Conservation (phyloP, 805 yeast species). For the Metschnikowia anglica region DNA sequence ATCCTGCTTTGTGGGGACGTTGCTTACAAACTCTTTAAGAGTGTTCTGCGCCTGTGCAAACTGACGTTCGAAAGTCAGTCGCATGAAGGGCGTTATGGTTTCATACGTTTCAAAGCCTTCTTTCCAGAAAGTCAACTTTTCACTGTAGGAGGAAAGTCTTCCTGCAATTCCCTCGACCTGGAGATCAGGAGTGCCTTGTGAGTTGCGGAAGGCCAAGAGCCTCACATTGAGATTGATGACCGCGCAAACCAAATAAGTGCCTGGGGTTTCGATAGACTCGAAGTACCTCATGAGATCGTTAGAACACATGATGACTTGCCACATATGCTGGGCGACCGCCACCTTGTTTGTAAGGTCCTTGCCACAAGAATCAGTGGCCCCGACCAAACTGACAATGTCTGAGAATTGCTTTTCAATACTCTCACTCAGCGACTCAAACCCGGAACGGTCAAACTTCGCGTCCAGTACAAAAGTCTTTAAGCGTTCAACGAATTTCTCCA, state of each 20-base stretch:
- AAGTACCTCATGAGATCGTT: conserved; percentile 1
- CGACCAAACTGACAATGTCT: too few relatives aligned
- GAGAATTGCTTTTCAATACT: background rate
- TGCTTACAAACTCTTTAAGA: too few relatives aligned
- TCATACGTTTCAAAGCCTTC: too few relatives aligned
- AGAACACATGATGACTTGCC: background rate
- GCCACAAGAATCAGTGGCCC: too few relatives aligned
- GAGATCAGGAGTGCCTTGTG: background rate
- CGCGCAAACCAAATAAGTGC: conserved; percentile 5
- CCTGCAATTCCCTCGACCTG: too few relatives aligned
- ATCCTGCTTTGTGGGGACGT: too few relatives aligned
- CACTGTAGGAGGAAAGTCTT: too few relatives aligned
- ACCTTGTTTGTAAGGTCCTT: background rate
- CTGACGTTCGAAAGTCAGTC: too few relatives aligned
- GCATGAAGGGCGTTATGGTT: too few relatives aligned
- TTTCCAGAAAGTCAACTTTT: too few relatives aligned
- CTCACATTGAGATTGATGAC: conserved; percentile 2
- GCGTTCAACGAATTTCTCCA: background rate
- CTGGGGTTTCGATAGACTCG: background rate
- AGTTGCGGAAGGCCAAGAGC: background rate
- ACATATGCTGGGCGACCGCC: background rate
- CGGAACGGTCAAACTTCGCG: background rate
- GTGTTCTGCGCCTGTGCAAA: too few relatives aligned
- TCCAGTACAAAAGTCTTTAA: background rate
- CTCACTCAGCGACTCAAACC: background rate